Evolutionary conservation across 176 grass and related monocot genomes (phyloP).

Genomic region (Triticum dicoccoides): DNA sequence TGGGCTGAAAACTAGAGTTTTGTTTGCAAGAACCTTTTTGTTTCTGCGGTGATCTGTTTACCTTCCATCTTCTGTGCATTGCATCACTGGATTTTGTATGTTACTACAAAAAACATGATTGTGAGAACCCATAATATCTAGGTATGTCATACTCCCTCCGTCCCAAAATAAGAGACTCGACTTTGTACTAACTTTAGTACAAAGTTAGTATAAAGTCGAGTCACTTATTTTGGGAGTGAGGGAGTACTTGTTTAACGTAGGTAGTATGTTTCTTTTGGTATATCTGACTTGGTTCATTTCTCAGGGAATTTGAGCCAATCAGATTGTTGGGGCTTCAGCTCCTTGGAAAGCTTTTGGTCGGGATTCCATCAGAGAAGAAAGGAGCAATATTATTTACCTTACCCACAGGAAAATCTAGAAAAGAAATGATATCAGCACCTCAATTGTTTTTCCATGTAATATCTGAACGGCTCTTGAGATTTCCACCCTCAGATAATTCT

Average conservation of each 20-base stretch:
- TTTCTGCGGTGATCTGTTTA: not conserved
- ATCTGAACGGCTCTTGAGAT: slow-evolving; percentile 66
- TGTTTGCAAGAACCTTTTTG: slow-evolving; percentile 9
- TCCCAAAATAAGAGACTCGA: no score
- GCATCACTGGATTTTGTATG: not conserved
- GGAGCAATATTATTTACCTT: slow-evolving; percentile 60
- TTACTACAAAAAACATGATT: slow-evolving; percentile 19
- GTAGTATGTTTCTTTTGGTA: not conserved
- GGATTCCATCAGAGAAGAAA: slow-evolving; percentile 63
- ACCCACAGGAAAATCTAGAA: slow-evolving; percentile 48
- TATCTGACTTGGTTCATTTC: slow-evolving; percentile 25
- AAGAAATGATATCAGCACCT: slow-evolving; percentile 32
- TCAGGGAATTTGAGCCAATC: slow-evolving; percentile 68
- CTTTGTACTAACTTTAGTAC: no score
- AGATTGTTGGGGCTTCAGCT: slow-evolving; percentile 70
- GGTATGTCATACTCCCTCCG: not conserved
- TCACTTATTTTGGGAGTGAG: no score
- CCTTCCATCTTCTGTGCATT: slow-evolving; percentile 16
- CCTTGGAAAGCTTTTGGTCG: slow-evolving; percentile 71
- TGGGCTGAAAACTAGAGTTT: not conserved
- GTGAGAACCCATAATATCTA: not conserved
- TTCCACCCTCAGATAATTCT: slow-evolving; percentile 63
- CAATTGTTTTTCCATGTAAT: slow-evolving; percentile 62
- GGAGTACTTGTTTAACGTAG: slow-evolving; percentile 11
- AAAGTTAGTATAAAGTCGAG: no score